A percentile compares a stretch with the other conserved stretches of the same genome.
Conservation (phyloP, 371 early-diverging fungal species). For the Basidiobolus meristosporus region DNA sequence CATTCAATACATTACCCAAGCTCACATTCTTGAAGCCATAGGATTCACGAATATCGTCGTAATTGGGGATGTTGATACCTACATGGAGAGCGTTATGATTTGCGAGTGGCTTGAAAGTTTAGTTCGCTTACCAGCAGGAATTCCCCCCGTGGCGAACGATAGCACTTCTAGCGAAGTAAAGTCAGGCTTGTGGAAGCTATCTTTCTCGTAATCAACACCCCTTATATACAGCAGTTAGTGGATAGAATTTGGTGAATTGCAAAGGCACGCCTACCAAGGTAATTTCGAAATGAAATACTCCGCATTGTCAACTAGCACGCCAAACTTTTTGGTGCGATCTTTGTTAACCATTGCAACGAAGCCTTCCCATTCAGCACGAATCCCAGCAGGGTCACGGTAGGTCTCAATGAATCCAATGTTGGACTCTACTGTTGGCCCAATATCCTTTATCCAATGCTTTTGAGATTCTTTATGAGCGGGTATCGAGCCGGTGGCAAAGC, state of each 20-base stretch:
- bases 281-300: conserved; percentile 21
- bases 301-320: conserved; percentile 23
- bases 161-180: conserved; percentile 41
- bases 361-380: conserved; percentile 45
- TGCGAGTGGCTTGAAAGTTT: too few species aligned
- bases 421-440: conserved; percentile 29
- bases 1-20: conserved; percentile 32
- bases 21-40: conserved; percentile 43
- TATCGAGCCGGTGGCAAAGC: conserved; percentile 29
- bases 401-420: conserved; percentile 32
- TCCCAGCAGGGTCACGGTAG: conserved; percentile 38
- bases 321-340: conserved; percentile 31
- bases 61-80: conserved; percentile 46
- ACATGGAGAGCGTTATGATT: too few species aligned
- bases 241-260: too few species aligned
- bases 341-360: conserved; percentile 45
- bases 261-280: too few species aligned
- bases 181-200: conserved; percentile 33
- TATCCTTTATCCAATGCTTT: conserved; percentile 31
- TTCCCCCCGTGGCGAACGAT: conserved; percentile 25
- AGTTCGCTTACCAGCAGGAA: conserved; percentile 39
- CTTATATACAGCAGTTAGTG: too few species aligned
- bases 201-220: conserved; percentile 25
- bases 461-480: conserved; percentile 34
- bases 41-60: conserved; percentile 24